These are phyloP conservation scores for Starmerella lactis-condensi DNA, from an alignment of 805 yeast species.

Conservation along the genomic window DNA sequence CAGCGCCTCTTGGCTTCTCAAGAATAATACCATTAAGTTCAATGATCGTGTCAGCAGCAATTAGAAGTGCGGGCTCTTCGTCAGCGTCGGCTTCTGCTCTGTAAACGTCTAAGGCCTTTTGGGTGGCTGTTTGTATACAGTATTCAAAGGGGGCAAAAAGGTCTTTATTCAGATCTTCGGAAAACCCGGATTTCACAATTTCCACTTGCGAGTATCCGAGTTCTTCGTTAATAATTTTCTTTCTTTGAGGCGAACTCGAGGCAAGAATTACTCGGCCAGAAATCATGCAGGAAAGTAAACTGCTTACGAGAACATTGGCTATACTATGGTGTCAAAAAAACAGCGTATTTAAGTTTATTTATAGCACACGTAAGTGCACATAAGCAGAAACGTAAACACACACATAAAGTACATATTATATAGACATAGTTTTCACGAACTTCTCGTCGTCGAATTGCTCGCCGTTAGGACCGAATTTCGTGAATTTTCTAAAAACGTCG, in stretches of 20 bases:
- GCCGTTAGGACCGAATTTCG: conserved; percentile 12
- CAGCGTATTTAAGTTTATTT: not conserved
- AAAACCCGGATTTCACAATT: conserved; percentile 48
- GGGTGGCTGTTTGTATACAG: conserved; percentile 49
- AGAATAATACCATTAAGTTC: conserved; percentile 39
- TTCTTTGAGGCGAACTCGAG: conserved; percentile 67
- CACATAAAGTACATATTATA: conserved; percentile 1
- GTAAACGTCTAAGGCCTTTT: conserved; percentile 49
- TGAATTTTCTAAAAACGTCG: conserved; percentile 9
- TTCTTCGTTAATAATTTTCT: conserved; percentile 42
- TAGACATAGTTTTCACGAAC: conserved; percentile 10
- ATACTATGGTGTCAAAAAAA: not conserved
- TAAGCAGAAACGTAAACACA: not conserved
- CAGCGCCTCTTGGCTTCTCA: conserved; percentile 59
- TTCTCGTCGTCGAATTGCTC: conserved; percentile 11
- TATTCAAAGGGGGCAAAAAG: conserved; percentile 36
- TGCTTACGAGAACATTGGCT: too few relatives aligned
- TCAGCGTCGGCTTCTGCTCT: conserved; percentile 21
- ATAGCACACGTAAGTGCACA: not conserved
- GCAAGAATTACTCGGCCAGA: conserved; percentile 44
- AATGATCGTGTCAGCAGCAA: conserved; percentile 67
- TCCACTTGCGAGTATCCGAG: conserved; percentile 23
- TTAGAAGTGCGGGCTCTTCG: conserved; percentile 21
- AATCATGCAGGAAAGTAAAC: too few relatives aligned
- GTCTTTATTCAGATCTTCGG: conserved; percentile 52